phyloP scores from a whole-genome alignment of 2,329 filamentous ascomycete genomes.

The Seiridium cupressi region DNA sequence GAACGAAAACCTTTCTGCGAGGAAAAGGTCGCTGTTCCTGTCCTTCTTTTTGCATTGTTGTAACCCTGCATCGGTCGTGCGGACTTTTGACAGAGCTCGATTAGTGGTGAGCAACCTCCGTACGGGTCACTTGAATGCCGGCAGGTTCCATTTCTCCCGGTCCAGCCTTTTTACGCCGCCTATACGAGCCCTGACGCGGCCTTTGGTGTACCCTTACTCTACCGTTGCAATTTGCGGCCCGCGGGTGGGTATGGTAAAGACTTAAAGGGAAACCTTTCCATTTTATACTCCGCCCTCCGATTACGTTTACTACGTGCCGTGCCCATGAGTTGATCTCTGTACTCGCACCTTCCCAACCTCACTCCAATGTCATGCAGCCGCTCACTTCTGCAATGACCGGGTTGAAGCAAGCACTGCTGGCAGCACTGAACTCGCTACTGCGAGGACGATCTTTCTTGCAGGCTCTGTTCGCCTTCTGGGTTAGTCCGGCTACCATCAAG shows the following conservation, averaged over 20 bases:
- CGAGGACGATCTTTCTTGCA: constrained; percentile 59
- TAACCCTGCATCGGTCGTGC: constrained; percentile 13
- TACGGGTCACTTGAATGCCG: constrained; percentile 20
- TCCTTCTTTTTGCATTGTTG: neutral
- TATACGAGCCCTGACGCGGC: constrained; percentile 28
- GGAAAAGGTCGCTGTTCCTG: neutral
- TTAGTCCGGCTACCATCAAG: constrained; percentile 37
- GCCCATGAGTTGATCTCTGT: neutral
- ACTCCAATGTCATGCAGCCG: constrained; percentile 42
- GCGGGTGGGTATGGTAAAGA: neutral
- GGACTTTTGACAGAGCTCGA: neutral
- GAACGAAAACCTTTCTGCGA: neutral
- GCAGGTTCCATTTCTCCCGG: constrained; percentile 31
- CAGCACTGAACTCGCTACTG: constrained; percentile 57
- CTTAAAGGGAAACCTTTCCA: neutral
- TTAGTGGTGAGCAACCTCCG: neutral
- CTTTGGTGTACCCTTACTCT: constrained; percentile 10
- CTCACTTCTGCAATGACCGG: constrained; percentile 57
- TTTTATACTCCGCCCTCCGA: constrained; percentile 12
- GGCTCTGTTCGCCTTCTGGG: constrained; percentile 55
- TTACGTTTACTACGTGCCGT: neutral
- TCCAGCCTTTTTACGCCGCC: constrained; percentile 26
- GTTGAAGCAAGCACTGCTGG: constrained; percentile 52
- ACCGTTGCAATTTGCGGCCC: too few species aligned
- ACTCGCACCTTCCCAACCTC: neutral